Evolutionary conservation across 345 rosid genomes (phyloP), one percentile per base, ranked within the genome.

Genomic region (Melastoma malabathricum): DNA sequence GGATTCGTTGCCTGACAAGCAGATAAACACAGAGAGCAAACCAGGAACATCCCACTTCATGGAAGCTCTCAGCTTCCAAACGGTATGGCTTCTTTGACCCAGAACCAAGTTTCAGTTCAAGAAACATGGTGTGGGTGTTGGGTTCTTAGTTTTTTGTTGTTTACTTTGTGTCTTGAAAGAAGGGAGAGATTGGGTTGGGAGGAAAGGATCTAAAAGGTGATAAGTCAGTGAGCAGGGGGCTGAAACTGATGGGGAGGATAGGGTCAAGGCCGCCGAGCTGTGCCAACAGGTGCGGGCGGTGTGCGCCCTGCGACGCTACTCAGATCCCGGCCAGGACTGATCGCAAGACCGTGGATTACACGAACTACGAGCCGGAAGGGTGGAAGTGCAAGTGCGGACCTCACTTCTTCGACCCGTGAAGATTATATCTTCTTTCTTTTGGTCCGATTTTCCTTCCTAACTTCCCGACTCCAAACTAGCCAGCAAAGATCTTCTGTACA

Each of bases 321-420:
- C 68, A 66, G 50, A 59, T 59, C 16, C 68, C 71, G 4, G 43
- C 65, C 13, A 71, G 44, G 14, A 55, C 65, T 13, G 71, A 49
- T 27, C 38, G 19, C 12, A 13, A 29, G 2, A 46, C 47, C 2
- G 43, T 65, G 25, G 50, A 54, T 14, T 62, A 58, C 48, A 52
- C 75, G 4, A 70, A 70, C n/a, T 69, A 69, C 56, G 67, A 61
- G 50, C 70, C 74, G 22, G 74, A 69, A 56, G 74, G 74, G 2
- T 69, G 74, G 74, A 69, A 61, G 55, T 64, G 74, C 74, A 69
- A 69, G 59, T 69, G 74, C 55, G 74, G 74, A 19, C 12, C 64
- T 43, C 38, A 63, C 44, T 58, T 65, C 59, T 65, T 60, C 17
- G 63, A 61, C 53, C 75, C 65, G 8, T 70, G 29, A 43, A 51